A percentile compares a stretch with the other conserved stretches of the same genome.
phyloP scores from a whole-genome alignment of 2,329 filamentous ascomycete genomes.

The Penicillium polonicum region DNA sequence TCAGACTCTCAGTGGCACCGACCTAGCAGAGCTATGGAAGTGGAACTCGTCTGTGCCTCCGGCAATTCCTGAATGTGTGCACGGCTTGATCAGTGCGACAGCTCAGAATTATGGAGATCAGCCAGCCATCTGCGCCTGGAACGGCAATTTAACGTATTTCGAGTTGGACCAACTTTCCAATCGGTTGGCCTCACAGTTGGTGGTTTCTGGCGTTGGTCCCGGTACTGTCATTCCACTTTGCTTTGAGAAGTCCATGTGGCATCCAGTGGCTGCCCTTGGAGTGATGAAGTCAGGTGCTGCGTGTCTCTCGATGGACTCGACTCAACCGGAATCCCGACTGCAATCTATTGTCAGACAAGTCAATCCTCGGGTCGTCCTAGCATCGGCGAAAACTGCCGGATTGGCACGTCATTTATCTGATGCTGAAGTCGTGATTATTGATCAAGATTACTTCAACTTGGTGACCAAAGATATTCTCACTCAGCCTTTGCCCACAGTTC shows the following conservation, averaged over 20 bases:
- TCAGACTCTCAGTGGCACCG: not conserved
- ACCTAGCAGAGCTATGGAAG: not conserved
- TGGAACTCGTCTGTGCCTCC: not conserved
- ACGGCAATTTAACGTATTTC: not conserved
- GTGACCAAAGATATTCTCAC: not conserved
- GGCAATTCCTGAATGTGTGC: not conserved
- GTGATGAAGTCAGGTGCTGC: constrained; percentile 1
- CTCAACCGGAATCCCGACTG: not conserved
- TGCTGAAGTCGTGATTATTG: not conserved
- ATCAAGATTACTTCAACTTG: not conserved
- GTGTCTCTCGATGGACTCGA: not conserved
- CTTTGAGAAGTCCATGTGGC: constrained; percentile 4
- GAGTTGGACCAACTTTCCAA: not conserved
- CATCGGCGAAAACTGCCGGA: not conserved
- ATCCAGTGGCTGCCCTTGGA: not conserved
- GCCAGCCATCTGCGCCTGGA: not conserved
- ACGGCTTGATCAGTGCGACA: not conserved
- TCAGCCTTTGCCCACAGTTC: not conserved
- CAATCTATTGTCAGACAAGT: not conserved
- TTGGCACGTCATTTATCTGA: not conserved
- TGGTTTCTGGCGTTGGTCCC: not conserved
- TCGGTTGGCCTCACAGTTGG: not conserved
- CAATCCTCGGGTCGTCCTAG: not conserved
- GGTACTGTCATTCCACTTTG: not conserved
- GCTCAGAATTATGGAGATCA: not conserved